A percentile compares a stretch with the other conserved stretches of the same genome.
These are phyloP conservation scores for Agapanthus africanus DNA, from an alignment of 106 monocot species.

Conservation along the genomic window DNA sequence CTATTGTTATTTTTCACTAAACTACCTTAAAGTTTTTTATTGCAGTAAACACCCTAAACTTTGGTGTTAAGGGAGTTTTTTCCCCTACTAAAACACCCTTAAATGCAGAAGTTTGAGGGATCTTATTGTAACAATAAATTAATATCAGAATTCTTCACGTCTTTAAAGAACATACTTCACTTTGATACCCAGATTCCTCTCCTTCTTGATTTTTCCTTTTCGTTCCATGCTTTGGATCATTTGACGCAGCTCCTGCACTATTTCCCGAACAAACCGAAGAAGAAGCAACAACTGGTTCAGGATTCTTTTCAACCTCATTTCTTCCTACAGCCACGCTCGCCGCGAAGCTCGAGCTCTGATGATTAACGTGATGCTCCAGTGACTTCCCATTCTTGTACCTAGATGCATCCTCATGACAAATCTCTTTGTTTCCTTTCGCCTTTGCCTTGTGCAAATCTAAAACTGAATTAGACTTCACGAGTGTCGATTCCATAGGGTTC, in stretches of 20 bases:
- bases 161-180: conserved; percentile 41
- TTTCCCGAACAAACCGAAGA: conserved; percentile 49
- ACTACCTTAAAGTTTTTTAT: too few species aligned
- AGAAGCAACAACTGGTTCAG: conserved; percentile 44
- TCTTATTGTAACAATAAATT: too few species aligned
- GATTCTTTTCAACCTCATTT: conserved; percentile 40
- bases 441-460: conserved; percentile 5
- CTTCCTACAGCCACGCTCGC: too few species aligned
- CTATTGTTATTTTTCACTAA: too few species aligned
- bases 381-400: neutral
- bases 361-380: conserved; percentile 1
- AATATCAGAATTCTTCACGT: neutral
- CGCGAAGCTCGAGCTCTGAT: conserved; percentile 9
- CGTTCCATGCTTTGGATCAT: conserved; percentile 26
- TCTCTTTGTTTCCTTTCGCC: neutral
- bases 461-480: conserved; percentile 20
- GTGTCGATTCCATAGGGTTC: conserved; percentile 25
- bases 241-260: conserved; percentile 23
- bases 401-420: conserved; percentile 6
- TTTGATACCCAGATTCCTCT: conserved; percentile 50
- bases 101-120: too few species aligned
- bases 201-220: conserved; percentile 54
- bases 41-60: too few species aligned
- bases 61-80: too few species aligned
- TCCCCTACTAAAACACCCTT: too few species aligned